A percentile compares a stretch with the other conserved stretches of the same genome.
Conservation (phyloP, 768 basidiomycete species). For the Rossbeevera mucosa region DNA sequence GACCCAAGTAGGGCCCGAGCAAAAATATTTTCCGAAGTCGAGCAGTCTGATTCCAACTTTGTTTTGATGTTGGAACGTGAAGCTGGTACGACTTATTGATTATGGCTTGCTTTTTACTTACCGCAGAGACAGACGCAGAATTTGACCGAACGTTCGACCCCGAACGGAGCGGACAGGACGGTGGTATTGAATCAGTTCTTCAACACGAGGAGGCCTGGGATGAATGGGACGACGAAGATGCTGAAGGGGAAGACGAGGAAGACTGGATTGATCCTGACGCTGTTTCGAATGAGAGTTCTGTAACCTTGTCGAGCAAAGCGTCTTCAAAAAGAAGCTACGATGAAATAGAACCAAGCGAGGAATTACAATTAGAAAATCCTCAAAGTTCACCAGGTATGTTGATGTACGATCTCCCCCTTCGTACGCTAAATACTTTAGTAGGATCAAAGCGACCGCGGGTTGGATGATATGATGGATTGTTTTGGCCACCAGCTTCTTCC, state of each 20-base stretch:
- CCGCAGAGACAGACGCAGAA: conserved; percentile 20
- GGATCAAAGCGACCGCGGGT: conserved; percentile 44
- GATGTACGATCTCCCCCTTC: background rate
- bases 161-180: conserved; percentile 14
- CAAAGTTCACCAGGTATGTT: conserved; percentile 45
- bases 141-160: conserved; percentile 21
- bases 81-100: conserved; percentile 23
- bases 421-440: conserved; percentile 14
- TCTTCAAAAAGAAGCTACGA: conserved; percentile 49
- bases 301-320: conserved; percentile 49
- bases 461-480: conserved; percentile 23
- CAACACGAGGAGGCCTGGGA: conserved; percentile 24
- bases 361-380: conserved; percentile 30
- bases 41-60: conserved; percentile 29
- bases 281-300: conserved; percentile 48
- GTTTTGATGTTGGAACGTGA: conserved; percentile 25
- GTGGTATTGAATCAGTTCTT: conserved; percentile 14
- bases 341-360: conserved; percentile 44
- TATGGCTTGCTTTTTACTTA: conserved; percentile 4
- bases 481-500: background rate
- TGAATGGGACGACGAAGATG: conserved; percentile 34
- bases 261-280: conserved; percentile 47
- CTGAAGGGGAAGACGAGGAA: conserved; percentile 43
- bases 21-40: conserved; percentile 13
- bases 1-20: conserved; percentile 6